Evolutionary conservation across 169 alveolate genomes (phyloP).

Genomic region (Babesia ovata): DNA sequence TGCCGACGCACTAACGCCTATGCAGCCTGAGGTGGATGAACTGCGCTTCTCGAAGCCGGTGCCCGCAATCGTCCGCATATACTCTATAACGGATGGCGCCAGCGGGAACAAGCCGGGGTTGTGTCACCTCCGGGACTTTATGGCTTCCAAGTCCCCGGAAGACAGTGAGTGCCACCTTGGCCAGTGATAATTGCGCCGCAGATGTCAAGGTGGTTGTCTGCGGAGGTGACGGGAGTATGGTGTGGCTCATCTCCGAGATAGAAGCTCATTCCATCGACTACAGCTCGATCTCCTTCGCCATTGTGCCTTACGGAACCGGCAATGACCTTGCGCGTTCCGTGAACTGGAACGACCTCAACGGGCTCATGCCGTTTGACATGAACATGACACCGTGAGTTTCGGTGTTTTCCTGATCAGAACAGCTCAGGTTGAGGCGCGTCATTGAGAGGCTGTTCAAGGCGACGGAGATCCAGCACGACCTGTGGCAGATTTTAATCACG

Average conservation of each 20-base stretch:
- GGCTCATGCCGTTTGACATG: slow-evolving; percentile 76
- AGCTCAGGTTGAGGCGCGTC: slow-evolving; percentile 70
- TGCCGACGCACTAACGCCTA: background rate
- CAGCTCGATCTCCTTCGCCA: slow-evolving; percentile 81
- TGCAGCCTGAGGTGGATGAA: slow-evolving; percentile 45
- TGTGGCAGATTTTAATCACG: slow-evolving; percentile 86
- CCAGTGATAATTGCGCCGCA: background rate
- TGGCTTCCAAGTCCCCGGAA: slow-evolving; percentile 7
- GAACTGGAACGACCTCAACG: slow-evolving; percentile 84
- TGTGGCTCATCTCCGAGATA: slow-evolving; percentile 89
- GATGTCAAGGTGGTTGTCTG: slow-evolving; percentile 84
- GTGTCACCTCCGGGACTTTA: slow-evolving; percentile 38
- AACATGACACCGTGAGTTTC: slow-evolving; percentile 73
- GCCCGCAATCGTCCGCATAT: slow-evolving; percentile 49
- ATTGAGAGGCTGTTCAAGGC: slow-evolving; percentile 80
- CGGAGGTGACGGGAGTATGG: slow-evolving; percentile 96
- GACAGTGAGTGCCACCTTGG: slow-evolving; percentile 4
- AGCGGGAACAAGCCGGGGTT: slow-evolving; percentile 83
- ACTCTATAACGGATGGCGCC: slow-evolving; percentile 79
- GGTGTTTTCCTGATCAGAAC: background rate
- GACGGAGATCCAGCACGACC: slow-evolving; percentile 82
- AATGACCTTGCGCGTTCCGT: slow-evolving; percentile 92
- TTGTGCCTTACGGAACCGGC: slow-evolving; percentile 94
- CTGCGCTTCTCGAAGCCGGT: slow-evolving; percentile 47
- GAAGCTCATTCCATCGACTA: slow-evolving; percentile 78